These are phyloP conservation scores for Podila minutissima DNA, from an alignment of 192 early-diverging fungal species.

Conservation along the genomic window DNA sequence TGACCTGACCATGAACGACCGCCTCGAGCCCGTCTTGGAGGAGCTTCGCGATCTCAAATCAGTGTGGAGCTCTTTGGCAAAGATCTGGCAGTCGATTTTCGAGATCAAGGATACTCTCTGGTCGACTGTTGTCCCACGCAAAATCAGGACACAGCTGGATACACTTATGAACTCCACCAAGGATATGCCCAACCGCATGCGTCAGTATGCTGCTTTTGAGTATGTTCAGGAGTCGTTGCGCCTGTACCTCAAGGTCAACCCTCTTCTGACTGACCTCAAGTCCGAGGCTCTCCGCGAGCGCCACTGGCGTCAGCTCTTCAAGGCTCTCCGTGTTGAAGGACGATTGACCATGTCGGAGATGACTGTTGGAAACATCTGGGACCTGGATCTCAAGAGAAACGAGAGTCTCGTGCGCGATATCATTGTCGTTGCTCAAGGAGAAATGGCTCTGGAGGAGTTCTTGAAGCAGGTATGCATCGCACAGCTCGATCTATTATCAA, in stretches of 20 bases:
- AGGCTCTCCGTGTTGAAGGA: slow-evolving; percentile 78
- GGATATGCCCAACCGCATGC: slow-evolving; percentile 96
- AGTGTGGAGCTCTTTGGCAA: slow-evolving; percentile 89
- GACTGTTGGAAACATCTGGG: slow-evolving; percentile 97
- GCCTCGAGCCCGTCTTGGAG: slow-evolving; percentile 86
- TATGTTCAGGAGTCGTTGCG: slow-evolving; percentile 90
- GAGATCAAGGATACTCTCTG: slow-evolving; percentile 91
- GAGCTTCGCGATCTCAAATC: slow-evolving; percentile 92
- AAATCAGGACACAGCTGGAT: slow-evolving; percentile 89
- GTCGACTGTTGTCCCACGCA: slow-evolving; percentile 88
- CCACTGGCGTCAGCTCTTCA: slow-evolving; percentile 97
- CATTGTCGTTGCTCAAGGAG: slow-evolving; percentile 94
- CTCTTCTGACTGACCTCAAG: slow-evolving; percentile 87
- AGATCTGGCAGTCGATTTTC: slow-evolving; percentile 84
- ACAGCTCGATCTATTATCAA: background rate
- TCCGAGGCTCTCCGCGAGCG: slow-evolving; percentile 96
- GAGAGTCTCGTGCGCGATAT: slow-evolving; percentile 89
- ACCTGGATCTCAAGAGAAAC: slow-evolving; percentile 89
- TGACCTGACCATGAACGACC: slow-evolving; percentile 72
- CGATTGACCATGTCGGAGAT: slow-evolving; percentile 79
- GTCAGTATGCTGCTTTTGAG: slow-evolving; percentile 97
- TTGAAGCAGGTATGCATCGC: slow-evolving; percentile 71
- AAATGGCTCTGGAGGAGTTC: slow-evolving; percentile 99
- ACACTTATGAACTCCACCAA: slow-evolving; percentile 82
- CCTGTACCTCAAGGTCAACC: slow-evolving; percentile 82